Base-by-base conservation (phyloP, 2,329 filamentous ascomycete species). In the Xylaria sp. region DNA sequence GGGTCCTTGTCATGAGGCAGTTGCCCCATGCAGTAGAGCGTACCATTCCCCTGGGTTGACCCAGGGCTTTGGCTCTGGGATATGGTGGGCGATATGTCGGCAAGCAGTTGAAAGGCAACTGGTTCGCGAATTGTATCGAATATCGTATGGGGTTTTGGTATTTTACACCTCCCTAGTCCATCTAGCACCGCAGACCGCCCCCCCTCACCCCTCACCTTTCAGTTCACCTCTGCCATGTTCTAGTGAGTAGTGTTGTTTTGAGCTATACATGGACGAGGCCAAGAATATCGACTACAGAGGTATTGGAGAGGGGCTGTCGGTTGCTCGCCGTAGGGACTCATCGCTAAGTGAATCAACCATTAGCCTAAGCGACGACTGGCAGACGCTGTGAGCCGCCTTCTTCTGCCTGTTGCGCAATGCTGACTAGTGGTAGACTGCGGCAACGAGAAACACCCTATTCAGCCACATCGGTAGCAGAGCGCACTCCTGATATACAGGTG, bases 261-360 rank as follows among this genome's bases (percentile, higher is more conserved):
- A 38, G 19, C 19, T 11, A 65, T 60, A 21, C 10, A 70, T 70
- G 65, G 63, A 59, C 5, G 60, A 62, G 31, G 53, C 54, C 17
- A 57, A 65, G 27, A 62, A 68, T 19, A 65, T 70, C 19, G 66
- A 71, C 23, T 70, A 66, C 17, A 64, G 54, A 48, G 68, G 69
- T 9, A 63, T 70, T 54, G 68, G 68, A n/a, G 68, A 55, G 19
- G 67, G 63, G 9, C 49, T 65, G 8, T 27, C 54, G 25, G 60
- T 67, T 27, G 21, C 19, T 19, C 43, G 61, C 21, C 54, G 57
- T 54, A 60, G 58, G 13, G 63, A 67, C 11, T 56, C 62, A 51
- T 69, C 67, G 23, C 60, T 64, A 13, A 41, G 62, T 38, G 64
- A 59, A 38, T 67, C 63, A 1, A 29, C 59, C 6, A 56, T 72